Evolutionary conservation across 768 basidiomycete genomes (phyloP).

Genomic region (Strobilomyces dryophilus): DNA sequence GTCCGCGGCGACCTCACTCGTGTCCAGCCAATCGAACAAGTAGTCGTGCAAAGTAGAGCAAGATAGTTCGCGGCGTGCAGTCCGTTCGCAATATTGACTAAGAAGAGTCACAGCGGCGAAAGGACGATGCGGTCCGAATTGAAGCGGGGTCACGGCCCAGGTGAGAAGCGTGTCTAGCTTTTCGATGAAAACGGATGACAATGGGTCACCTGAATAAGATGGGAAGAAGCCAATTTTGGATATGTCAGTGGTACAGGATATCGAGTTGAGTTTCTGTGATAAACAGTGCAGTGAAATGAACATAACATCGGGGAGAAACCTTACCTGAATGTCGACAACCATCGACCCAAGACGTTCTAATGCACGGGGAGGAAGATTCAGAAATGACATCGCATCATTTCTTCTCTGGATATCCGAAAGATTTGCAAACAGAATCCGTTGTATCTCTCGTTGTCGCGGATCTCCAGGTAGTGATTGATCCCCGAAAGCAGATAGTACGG

Average conservation of each 20-base stretch:
- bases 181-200: constrained; percentile 47
- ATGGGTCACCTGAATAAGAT: constrained; percentile 31
- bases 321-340: constrained; percentile 49
- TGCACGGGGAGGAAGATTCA: constrained; percentile 56
- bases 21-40: constrained; percentile 79
- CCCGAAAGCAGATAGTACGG: constrained; percentile 41
- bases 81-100: constrained; percentile 55
- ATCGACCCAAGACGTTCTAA: constrained; percentile 60
- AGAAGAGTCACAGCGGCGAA: constrained; percentile 73
- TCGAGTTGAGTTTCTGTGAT: constrained; percentile 68
- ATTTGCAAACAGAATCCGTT: constrained; percentile 49
- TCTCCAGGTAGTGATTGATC: constrained; percentile 14
- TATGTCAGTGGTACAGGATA: constrained; percentile 63
- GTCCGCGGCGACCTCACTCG: constrained; percentile 57
- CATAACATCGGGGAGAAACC: neutral
- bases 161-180: constrained; percentile 74
- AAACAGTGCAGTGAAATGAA: neutral
- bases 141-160: constrained; percentile 76
- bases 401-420: constrained; percentile 68
- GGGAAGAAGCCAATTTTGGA: constrained; percentile 55
- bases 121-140: constrained; percentile 79
- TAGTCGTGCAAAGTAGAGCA: constrained; percentile 67
- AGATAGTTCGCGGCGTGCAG: constrained; percentile 58
- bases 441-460: constrained; percentile 39
- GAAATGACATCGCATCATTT: constrained; percentile 79